phyloP scores from a whole-genome alignment of 306 rosid genomes.

The Rosa chinensis region DNA sequence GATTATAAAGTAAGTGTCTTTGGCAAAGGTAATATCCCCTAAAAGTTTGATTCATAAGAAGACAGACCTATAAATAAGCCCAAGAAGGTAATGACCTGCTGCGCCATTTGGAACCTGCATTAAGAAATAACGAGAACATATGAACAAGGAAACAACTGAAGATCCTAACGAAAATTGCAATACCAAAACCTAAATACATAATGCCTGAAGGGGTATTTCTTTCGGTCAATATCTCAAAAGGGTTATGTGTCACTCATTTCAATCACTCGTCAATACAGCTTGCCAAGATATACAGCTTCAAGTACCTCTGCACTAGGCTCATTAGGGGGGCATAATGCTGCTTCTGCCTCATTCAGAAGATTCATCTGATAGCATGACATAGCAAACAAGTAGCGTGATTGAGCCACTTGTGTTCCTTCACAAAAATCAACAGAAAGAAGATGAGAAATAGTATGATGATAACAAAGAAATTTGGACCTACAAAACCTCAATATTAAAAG shows the following conservation, averaged over 20 bases:
- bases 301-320: conserved; percentile 87
- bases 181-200: neutral
- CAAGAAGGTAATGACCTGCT: conserved; percentile 95
- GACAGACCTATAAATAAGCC: conserved; percentile 88
- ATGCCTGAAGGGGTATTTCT: neutral
- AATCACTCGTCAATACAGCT: neutral
- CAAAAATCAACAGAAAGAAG: conserved; percentile 34
- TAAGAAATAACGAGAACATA: conserved; percentile 17
- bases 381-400: conserved; percentile 99
- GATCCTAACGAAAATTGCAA: neutral
- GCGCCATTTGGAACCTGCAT: conserved; percentile 96
- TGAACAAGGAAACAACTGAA: neutral
- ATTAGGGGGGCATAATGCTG: conserved; percentile 78
- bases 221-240: neutral
- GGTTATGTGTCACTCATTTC: conserved; percentile 4
- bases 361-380: conserved; percentile 96
- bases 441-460: conserved; percentile 29
- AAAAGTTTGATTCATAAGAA: conserved; percentile 4
- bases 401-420: conserved; percentile 92
- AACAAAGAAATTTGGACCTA: conserved; percentile 6
- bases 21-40: neutral
- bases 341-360: conserved; percentile 89
- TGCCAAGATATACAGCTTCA: neutral
- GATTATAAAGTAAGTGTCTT: neutral
- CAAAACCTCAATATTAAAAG: conserved; percentile 8